Conservation (phyloP, 495 filamentous ascomycete genomes). For the Penicillium egyptiacum region DNA sequence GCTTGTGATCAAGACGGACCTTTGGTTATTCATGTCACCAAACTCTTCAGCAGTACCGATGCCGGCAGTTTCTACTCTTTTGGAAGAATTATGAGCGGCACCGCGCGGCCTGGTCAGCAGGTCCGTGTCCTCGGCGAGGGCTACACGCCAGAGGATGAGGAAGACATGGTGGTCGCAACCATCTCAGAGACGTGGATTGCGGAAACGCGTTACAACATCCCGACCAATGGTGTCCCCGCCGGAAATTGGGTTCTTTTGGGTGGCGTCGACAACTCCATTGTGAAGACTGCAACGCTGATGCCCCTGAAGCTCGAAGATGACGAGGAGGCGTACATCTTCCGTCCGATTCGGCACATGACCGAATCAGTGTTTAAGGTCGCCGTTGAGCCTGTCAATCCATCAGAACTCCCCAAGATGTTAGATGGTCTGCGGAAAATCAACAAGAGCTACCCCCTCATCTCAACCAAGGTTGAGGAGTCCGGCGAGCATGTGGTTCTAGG, state of each 20-base stretch:
- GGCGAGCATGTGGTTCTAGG: constrained; percentile 94
- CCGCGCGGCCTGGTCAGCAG: constrained; percentile 74
- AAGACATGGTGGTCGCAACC: constrained; percentile 92
- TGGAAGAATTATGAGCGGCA: constrained; percentile 91
- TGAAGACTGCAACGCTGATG: constrained; percentile 96
- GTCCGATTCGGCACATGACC: constrained; percentile 89
- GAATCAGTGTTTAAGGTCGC: constrained; percentile 98
- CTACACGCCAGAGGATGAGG: constrained; percentile 95
- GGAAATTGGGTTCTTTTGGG: constrained; percentile 92
- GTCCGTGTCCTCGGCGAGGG: constrained; percentile 93
- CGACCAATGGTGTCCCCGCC: constrained; percentile 87
- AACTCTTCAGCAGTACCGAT: constrained; percentile 85
- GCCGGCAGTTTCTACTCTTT: constrained; percentile 86
- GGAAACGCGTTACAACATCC: constrained; percentile 91
- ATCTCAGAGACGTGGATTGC: constrained; percentile 88
- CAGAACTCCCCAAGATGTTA: constrained; percentile 98
- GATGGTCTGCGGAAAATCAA: constrained; percentile 95
- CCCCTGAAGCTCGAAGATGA: constrained; percentile 75
- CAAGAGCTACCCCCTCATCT: constrained; percentile 93
- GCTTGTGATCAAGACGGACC: constrained; percentile 87
- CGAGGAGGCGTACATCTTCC: constrained; percentile 93
- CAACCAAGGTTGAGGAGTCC: constrained; percentile 98
- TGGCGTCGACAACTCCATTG: constrained; percentile 96
- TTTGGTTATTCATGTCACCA: constrained; percentile 85
- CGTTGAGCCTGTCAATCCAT: constrained; percentile 96